Percentiles rank a stretch among this genome's conserved stretches.
Evolutionary conservation across 768 basidiomycete genomes (phyloP).

Genomic region (Pleurotus tuber-regium): DNA sequence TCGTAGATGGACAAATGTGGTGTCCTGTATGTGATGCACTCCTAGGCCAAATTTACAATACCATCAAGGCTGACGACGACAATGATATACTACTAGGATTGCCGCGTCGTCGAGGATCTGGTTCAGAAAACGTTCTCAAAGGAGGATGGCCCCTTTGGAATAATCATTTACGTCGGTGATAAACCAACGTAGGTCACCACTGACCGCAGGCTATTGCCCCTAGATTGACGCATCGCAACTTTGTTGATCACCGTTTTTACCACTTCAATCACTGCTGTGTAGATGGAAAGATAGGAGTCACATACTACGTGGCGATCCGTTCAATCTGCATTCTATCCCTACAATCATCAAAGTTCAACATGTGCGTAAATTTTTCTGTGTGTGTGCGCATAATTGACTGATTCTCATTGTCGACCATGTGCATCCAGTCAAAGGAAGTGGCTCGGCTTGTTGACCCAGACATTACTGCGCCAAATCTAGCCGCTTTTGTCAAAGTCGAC

Average conservation of each 20-base stretch:
- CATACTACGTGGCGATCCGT: conserved; percentile 58
- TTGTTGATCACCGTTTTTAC: neutral
- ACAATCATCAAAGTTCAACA: conserved; percentile 62
- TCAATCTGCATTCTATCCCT: conserved; percentile 58
- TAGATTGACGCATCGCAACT: neutral
- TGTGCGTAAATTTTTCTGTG: conserved; percentile 35
- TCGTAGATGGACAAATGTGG: conserved; percentile 63
- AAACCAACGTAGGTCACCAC: conserved; percentile 48
- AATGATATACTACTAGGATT: conserved; percentile 45
- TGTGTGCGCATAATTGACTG: no score
- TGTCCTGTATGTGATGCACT: conserved; percentile 55
- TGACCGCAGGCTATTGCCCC: neutral
- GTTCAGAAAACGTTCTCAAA: conserved; percentile 50
- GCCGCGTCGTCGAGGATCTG: conserved; percentile 54
- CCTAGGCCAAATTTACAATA: neutral
- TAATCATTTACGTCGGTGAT: conserved; percentile 71
- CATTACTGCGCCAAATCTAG: conserved; percentile 28
- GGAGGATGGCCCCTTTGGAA: conserved; percentile 44
- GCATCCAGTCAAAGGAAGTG: conserved; percentile 33
- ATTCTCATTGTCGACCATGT: neutral
- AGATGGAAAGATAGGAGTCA: conserved; percentile 70
- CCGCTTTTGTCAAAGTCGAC: conserved; percentile 32
- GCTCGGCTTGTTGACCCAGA: conserved; percentile 42
- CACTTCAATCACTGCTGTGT: neutral
- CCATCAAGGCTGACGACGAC: neutral